A percentile compares a stretch with the other conserved stretches of the same genome.
phyloP scores from a whole-genome alignment of 306 rosid genomes.

The Gillenia trifoliata region DNA sequence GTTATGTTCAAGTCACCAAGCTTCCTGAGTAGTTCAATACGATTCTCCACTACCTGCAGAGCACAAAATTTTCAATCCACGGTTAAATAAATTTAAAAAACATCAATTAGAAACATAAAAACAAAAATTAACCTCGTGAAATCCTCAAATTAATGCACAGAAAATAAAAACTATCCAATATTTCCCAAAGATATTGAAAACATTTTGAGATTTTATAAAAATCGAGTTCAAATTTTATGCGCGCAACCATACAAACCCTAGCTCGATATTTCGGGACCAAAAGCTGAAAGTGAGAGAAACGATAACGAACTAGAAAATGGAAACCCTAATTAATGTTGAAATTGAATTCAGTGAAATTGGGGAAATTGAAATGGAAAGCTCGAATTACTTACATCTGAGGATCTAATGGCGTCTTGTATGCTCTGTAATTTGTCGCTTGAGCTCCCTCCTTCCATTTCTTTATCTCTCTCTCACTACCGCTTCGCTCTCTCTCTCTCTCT shows the following conservation, averaged over 20 bases:
- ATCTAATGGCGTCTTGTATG: slow-evolving; percentile 52
- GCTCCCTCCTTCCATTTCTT: slow-evolving; percentile 50
- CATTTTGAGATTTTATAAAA: not conserved
- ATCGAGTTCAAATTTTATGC: not conserved
- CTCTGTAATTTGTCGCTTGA: slow-evolving; percentile 43
- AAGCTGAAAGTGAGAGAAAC: not conserved
- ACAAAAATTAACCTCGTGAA: not conserved
- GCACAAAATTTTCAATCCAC: not conserved
- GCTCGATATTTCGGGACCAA: not conserved
- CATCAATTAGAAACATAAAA: not conserved
- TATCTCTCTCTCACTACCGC: slow-evolving; percentile 3
- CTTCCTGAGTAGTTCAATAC: slow-evolving; percentile 45
- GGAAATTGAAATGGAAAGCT: not conserved
- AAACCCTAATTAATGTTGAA: not conserved
- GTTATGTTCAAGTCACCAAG: slow-evolving; percentile 45
- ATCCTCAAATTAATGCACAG: not conserved
- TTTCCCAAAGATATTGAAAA: not conserved
- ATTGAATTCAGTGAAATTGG: not conserved
- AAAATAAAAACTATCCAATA: not conserved
- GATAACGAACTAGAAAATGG: not conserved
- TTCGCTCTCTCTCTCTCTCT: not conserved
- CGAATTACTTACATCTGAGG: slow-evolving; percentile 61
- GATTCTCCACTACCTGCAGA: slow-evolving; percentile 62
- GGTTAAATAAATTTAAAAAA: not conserved
- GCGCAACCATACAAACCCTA: too few relatives aligned